These are phyloP conservation scores for Saccharomyces pastorianus DNA, from an alignment of 1,139 yeast species.

Conservation along the genomic window DNA sequence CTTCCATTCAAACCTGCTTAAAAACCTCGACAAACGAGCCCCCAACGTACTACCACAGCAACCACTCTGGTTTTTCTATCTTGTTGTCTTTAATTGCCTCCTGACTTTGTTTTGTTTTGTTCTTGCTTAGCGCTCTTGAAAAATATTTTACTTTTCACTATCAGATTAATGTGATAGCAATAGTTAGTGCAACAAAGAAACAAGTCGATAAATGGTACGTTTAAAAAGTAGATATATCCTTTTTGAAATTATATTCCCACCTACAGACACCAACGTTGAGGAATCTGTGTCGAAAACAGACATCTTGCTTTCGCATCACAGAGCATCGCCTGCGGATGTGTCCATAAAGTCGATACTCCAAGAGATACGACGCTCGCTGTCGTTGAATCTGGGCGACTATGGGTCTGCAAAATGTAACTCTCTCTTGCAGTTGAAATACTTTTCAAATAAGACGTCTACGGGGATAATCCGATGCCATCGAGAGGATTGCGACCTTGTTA, in stretches of 20 bases:
- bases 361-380: constrained; percentile 46
- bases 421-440: constrained; percentile 64
- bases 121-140: neutral
- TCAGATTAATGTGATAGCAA: neutral
- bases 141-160: neutral
- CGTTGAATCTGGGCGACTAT: constrained; percentile 63
- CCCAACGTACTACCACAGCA: neutral
- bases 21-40: neutral
- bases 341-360: constrained; percentile 43
- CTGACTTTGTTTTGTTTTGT: neutral
- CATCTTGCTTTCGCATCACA: constrained; percentile 42
- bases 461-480: constrained; percentile 78
- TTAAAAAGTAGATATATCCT: constrained; percentile 76
- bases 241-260: constrained; percentile 71
- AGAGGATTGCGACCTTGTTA: constrained; percentile 51
- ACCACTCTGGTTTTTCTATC: neutral
- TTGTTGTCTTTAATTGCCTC: neutral
- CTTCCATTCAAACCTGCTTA: neutral
- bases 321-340: constrained; percentile 40
- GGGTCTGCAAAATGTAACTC: constrained; percentile 64
- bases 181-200: neutral
- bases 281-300: constrained; percentile 5
- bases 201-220: constrained; percentile 58
- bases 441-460: constrained; percentile 70
- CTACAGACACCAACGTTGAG: constrained; percentile 9